Percentiles rank a stretch among this genome's conserved stretches.
These are phyloP conservation scores for Solanum aculeatissimum DNA, from an alignment of 305 asterid genomes.

Conservation along the genomic window DNA sequence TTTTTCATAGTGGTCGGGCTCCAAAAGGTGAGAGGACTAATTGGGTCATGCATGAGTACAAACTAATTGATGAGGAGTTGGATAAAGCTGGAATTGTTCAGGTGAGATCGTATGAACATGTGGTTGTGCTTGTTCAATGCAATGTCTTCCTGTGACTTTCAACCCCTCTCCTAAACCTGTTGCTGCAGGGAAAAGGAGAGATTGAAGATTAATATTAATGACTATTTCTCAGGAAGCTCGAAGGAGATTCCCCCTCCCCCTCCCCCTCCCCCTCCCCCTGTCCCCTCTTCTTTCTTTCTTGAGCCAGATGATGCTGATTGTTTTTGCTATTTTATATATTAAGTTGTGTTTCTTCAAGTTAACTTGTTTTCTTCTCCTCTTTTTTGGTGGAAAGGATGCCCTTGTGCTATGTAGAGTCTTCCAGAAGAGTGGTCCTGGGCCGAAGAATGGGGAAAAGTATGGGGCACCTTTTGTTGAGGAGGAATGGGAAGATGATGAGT, in stretches of 20 bases:
- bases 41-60: constrained; percentile 99
- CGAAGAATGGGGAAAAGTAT: constrained; percentile 91
- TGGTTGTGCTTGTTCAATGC: neutral
- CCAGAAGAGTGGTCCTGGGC: constrained; percentile 97
- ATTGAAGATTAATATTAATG: neutral
- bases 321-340: neutral
- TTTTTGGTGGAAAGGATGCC: constrained; percentile 57
- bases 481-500: constrained; percentile 85
- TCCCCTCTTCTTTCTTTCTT: neutral
- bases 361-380: constrained; percentile 1
- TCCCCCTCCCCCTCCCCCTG: neutral
- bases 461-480: constrained; percentile 96
- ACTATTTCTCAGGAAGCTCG: neutral
- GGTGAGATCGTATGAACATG: constrained; percentile 19
- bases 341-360: neutral
- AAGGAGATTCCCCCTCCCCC: neutral
- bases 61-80: constrained; percentile 61
- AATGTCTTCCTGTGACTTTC: neutral
- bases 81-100: constrained; percentile 60
- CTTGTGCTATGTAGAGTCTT: constrained; percentile 83
- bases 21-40: constrained; percentile 87
- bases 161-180: neutral
- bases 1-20: constrained; percentile 92
- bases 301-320: neutral
- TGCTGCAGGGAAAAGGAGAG: neutral